phyloP scores from a whole-genome alignment of 75 land plant species.

The Cryptomeria japonica region DNA sequence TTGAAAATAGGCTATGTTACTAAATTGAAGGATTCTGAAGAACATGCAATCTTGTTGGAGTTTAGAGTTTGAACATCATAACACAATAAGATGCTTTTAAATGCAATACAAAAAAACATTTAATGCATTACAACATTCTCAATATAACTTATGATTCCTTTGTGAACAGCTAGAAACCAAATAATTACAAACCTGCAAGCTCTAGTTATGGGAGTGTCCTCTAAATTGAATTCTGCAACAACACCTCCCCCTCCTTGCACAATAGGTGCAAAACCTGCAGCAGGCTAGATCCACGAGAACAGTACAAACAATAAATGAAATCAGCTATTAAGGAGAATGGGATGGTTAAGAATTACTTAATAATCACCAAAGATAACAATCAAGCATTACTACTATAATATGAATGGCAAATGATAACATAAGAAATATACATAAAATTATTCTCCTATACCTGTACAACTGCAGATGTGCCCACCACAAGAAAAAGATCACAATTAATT shows the following conservation, averaged over 20 bases:
- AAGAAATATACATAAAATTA: slow-evolving; percentile 2
- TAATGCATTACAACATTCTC: neutral
- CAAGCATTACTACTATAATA: neutral
- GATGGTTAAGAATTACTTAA: neutral
- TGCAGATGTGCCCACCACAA: slow-evolving; percentile 59
- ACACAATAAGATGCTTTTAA: neutral
- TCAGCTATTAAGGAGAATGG: neutral
- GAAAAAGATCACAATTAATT: slow-evolving; percentile 41
- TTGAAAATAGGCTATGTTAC: too few relatives aligned
- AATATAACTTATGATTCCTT: neutral
- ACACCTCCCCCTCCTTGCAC: slow-evolving; percentile 45
- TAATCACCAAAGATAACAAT: neutral
- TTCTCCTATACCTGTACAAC: slow-evolving; percentile 40
- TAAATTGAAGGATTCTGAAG: too few relatives aligned
- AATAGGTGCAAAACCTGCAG: slow-evolving; percentile 51
- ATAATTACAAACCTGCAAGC: slow-evolving; percentile 26
- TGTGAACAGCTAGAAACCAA: neutral
- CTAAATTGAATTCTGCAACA: slow-evolving; percentile 54
- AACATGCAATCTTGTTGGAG: too few relatives aligned
- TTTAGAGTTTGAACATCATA: neutral
- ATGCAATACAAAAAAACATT: neutral
- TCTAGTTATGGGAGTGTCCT: slow-evolving; percentile 47
- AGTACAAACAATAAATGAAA: neutral
- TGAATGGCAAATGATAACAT: neutral
- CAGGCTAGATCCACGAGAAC: slow-evolving; percentile 27